Conservation (phyloP, 257 asterid genomes). For the Prunella vulgaris region DNA sequence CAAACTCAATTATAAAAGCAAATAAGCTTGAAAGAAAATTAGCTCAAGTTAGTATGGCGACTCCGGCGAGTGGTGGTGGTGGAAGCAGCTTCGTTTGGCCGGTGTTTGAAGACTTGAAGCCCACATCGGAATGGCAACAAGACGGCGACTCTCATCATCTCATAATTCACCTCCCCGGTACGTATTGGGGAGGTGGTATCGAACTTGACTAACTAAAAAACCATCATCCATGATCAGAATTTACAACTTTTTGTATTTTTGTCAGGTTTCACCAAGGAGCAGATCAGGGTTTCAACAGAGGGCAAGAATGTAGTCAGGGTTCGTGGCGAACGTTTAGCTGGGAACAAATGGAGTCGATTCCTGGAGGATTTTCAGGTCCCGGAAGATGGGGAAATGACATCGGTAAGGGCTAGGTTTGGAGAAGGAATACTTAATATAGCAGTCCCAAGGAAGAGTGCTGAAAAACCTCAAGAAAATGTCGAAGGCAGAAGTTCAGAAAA, state of each 20-base stretch:
- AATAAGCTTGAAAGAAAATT: background rate
- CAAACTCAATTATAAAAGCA: background rate
- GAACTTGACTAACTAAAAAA: background rate
- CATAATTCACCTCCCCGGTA: constrained; percentile 59
- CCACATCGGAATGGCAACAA: constrained; percentile 47
- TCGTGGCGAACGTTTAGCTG: constrained; percentile 49
- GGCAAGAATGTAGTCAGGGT: constrained; percentile 42
- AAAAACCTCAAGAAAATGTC: constrained; percentile 18
- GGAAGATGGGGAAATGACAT: constrained; percentile 31
- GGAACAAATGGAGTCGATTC: constrained; percentile 66
- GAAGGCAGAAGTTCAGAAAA: background rate
- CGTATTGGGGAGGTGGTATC: background rate
- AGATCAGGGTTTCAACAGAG: constrained; percentile 57
- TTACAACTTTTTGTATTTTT: background rate
- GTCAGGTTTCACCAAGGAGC: constrained; percentile 52
- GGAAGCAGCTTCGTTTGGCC: constrained; percentile 24
- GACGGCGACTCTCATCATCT: constrained; percentile 46
- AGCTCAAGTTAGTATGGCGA: constrained; percentile 29
- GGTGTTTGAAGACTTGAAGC: constrained; percentile 59
- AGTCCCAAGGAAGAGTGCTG: constrained; percentile 35
- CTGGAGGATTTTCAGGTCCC: constrained; percentile 56
- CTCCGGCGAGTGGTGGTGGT: background rate
- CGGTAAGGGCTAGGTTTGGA: constrained; percentile 46
- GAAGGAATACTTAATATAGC: constrained; percentile 49
- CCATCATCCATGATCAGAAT: background rate